Evolutionary conservation across 257 asterid species (phyloP), one percentile per base, ranked within the genome.

Genomic region (Solanum etuberosum): DNA sequence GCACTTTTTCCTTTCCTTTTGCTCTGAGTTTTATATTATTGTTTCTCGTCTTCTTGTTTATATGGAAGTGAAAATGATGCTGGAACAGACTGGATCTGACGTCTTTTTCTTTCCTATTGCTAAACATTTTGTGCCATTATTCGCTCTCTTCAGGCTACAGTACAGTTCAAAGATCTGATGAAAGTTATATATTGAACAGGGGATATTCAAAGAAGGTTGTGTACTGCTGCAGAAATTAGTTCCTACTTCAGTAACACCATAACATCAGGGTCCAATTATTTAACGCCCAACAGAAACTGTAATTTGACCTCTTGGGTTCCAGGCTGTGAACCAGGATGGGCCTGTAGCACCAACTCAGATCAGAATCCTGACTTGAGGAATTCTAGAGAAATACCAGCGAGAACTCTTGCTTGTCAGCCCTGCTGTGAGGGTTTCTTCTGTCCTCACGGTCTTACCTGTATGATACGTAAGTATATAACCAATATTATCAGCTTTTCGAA

Each of bases 261-360:
- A 86, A 37, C 93, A 23, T 85, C 90, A 81, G 85, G 89, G 67
- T 90, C 93, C n/a, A 90, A 89, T 88, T 94, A 90, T 89, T 86
- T 96, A 23, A 89, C 84, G 73, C 98, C 98, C 20, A 97, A 97
- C 91, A 92, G 84, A 90, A 97, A 96, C 90, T 97, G 99, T 86
- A 95, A 97, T 91, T 87, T 97, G 88, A 42, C 97, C 46, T 91
- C 98, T 5, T 97, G 99, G 99, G 88, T 92, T 42, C 29, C 95
- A 21, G 99, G 99, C 15, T 97, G 99, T 76, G 99, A 97, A 90
- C 96, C 99, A 3, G 99, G 99, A 35, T 97, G 99, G 99, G 91
- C 98, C 43, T 96, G 99, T 89, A 94, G 94, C 65, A 92, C 89
- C 2, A 92, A 83, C 61, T 82, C 70, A 76, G 91, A 91, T 57